Percentiles rank a stretch among this genome's conserved stretches.
These are phyloP conservation scores for Vaccinium myrtillus DNA, from an alignment of 148 eudicot genomes.

Conservation along the genomic window DNA sequence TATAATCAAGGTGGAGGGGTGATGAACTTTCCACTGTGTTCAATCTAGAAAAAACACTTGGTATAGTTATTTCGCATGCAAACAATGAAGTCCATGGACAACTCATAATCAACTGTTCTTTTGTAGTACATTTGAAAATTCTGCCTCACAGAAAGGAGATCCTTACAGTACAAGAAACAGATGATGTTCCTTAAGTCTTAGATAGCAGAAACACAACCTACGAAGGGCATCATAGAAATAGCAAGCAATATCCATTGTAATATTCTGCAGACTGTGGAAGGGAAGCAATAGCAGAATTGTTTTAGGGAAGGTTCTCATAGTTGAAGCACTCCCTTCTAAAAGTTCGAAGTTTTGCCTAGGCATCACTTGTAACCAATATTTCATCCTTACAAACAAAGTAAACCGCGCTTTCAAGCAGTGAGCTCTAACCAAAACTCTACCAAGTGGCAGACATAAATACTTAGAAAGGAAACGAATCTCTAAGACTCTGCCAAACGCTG, in stretches of 20 bases:
- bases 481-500: not conserved
- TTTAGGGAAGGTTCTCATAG: not conserved
- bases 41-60: not conserved
- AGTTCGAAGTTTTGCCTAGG: not conserved
- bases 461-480: not conserved
- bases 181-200: not conserved
- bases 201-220: not conserved
- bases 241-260: not conserved
- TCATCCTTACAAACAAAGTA: not conserved
- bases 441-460: not conserved
- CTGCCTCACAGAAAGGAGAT: constrained; percentile 6
- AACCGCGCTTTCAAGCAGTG: not conserved
- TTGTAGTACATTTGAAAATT: not conserved
- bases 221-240: not conserved
- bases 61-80: not conserved
- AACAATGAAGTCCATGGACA: not conserved
- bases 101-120: not conserved
- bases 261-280: not conserved
- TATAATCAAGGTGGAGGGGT: not conserved
- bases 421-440: not conserved
- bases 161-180: not conserved
- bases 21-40: not conserved
- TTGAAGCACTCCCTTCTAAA: not conserved
- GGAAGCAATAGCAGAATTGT: not conserved
- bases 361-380: not conserved